Percentiles rank a stretch among this genome's conserved stretches.
Evolutionary conservation across 192 early-diverging fungal species (phyloP).

Genomic region (Mortierella alpina): DNA sequence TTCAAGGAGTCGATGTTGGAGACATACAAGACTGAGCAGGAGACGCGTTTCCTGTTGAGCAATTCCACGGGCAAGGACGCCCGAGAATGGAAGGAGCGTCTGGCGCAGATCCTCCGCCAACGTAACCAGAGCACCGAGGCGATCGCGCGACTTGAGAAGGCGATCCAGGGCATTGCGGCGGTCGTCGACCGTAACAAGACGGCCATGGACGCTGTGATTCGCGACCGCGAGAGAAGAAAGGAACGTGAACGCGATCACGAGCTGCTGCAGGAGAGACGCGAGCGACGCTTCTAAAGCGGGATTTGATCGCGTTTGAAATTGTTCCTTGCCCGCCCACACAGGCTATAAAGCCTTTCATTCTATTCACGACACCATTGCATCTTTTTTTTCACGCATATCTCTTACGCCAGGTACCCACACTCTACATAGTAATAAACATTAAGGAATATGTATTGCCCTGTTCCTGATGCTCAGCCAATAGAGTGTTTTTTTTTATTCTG

Average conservation of each 20-base stretch:
- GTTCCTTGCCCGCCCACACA: no score
- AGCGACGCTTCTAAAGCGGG: neutral
- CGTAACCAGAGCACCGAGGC: conserved; percentile 40
- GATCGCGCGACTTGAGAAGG: conserved; percentile 12
- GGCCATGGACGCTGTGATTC: conserved; percentile 47
- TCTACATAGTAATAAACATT: no score
- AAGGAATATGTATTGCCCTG: no score
- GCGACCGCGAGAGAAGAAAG: conserved; percentile 36
- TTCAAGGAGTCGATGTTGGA: conserved; percentile 50
- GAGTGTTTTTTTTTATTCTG: no score
- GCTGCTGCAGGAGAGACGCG: conserved; percentile 14
- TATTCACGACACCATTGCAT: no score
- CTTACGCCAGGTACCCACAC: no score
- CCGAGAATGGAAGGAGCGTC: conserved; percentile 39
- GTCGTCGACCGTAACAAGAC: conserved; percentile 41
- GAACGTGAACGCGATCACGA: conserved; percentile 39
- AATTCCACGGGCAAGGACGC: conserved; percentile 50
- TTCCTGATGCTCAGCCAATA: no score
- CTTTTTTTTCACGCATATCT: no score
- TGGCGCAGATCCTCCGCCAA: conserved; percentile 43
- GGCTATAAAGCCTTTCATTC: no score
- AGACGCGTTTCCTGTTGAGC: conserved; percentile 49
- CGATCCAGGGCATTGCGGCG: conserved; percentile 23
- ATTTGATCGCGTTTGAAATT: no score
- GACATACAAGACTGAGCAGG: conserved; percentile 54